Evolutionary conservation across 371 early-diverging fungal species (phyloP).

Genomic region (Mucor racemosus): DNA sequence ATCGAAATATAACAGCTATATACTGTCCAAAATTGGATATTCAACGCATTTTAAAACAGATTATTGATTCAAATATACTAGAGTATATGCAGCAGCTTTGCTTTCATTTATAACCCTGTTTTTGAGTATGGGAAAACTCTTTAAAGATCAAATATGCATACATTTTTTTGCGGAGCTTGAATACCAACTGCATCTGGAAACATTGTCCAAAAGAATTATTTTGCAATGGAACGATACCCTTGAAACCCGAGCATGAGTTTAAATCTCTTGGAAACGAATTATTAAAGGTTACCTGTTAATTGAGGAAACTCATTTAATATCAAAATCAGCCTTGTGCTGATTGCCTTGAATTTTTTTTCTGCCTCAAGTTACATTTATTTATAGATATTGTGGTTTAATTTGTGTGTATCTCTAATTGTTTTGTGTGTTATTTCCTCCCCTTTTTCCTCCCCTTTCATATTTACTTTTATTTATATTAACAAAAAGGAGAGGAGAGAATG

Average conservation of each 20-base stretch:
- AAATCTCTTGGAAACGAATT: background rate
- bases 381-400: background rate
- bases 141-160: too few relatives aligned
- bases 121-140: too few relatives aligned
- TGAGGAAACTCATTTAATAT: background rate
- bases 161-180: background rate
- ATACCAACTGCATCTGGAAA: background rate
- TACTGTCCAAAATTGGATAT: too few relatives aligned
- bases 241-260: slow-evolving; percentile 2
- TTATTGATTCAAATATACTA: too few relatives aligned
- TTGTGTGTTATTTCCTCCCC: background rate
- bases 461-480: background rate
- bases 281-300: background rate
- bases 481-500: slow-evolving; percentile 8
- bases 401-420: background rate
- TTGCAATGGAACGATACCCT: background rate
- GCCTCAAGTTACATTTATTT: background rate
- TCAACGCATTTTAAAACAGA: too few relatives aligned
- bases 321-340: background rate
- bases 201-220: too few relatives aligned
- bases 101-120: too few relatives aligned
- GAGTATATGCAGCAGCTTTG: too few relatives aligned
- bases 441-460: background rate
- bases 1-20: too few relatives aligned
- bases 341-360: background rate